Evolutionary conservation across 208 protist species (phyloP), one percentile per base, ranked within the genome.

Genomic region (Crithidia brevicula): DNA sequence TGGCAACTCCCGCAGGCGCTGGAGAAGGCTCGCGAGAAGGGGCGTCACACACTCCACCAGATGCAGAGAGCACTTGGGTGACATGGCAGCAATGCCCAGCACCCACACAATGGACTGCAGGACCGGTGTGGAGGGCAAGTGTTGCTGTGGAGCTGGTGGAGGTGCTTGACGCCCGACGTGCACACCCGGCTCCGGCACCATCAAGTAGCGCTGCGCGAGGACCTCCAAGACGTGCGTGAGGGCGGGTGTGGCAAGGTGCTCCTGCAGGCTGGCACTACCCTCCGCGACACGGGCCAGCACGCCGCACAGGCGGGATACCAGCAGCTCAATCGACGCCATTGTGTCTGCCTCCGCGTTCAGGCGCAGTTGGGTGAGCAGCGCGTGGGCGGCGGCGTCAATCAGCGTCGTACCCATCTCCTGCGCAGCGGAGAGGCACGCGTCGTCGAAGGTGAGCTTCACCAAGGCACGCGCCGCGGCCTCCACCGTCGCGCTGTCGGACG

Each of bases 61-160:
- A 18, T 42, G 51, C 25, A 79, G 58, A 1, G 77, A 75, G 53
- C 82, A 92, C 45, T 76, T 60, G 23, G 83, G 61, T 43, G 79
- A 87, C 56, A 86, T 79, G 7, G 81, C 71, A 9, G 83, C 79
- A 31, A 92, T 74, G 16, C 88, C 88, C 31, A 92, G 73, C 22
- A 94, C 77, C 86, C 88, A 94, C 25, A 86, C 78, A 23, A 94
- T 66, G 51, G 72, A 72, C 57, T 90, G 77, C 13, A 91, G 51
- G 25, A 92, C 53, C 15, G 70, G 53, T 6, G 54, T 20, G 18
- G 70, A 50, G 22, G 80, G 66, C 23, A 78, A 25, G 0, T 49
- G 47, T 18, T 7, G 61, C 49, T 18, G 11, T 25, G 20, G 42
- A 31, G 31, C 30, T 18, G 27, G n/a, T n/a, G n/a, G n/a, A n/a